Percentiles rank a stretch among this genome's conserved stretches.
These are phyloP conservation scores for Aspergillus flavus DNA, from an alignment of 2,329 filamentous ascomycete species.

Conservation along the genomic window DNA sequence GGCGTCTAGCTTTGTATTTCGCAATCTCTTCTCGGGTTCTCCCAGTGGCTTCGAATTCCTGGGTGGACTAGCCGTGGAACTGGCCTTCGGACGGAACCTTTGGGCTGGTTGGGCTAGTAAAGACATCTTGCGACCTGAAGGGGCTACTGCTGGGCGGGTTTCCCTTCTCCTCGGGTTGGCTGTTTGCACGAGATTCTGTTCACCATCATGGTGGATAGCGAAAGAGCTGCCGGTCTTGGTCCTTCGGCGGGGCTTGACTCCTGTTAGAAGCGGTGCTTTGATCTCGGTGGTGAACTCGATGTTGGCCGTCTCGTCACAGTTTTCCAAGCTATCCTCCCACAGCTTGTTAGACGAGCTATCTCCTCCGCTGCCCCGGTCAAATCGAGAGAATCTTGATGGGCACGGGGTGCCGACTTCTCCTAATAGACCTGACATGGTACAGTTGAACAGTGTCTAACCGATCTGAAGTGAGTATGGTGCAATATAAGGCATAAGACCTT, in stretches of 20 bases:
- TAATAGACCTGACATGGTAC: slow-evolving; percentile 29
- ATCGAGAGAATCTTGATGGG: slow-evolving; percentile 28
- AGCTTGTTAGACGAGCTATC: slow-evolving; percentile 26
- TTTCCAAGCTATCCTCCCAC: slow-evolving; percentile 27
- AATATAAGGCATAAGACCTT: neutral
- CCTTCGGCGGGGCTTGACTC: slow-evolving; percentile 32
- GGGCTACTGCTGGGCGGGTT: slow-evolving; percentile 13
- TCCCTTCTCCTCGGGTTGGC: slow-evolving; percentile 23
- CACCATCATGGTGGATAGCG: slow-evolving; percentile 42
- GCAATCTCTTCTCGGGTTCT: slow-evolving; percentile 9
- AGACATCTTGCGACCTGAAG: slow-evolving; percentile 32
- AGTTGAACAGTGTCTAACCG: neutral
- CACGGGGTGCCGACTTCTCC: slow-evolving; percentile 37
- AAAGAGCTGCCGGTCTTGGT: slow-evolving; percentile 33
- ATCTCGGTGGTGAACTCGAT: slow-evolving; percentile 48
- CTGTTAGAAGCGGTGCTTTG: slow-evolving; percentile 30
- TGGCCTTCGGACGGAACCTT: slow-evolving; percentile 39
- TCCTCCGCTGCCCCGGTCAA: slow-evolving; percentile 19
- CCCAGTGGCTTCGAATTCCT: slow-evolving; percentile 16
- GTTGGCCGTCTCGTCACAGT: slow-evolving; percentile 39
- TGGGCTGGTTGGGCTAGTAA: slow-evolving; percentile 45
- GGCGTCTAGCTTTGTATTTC: slow-evolving; percentile 11
- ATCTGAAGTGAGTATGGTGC: neutral
- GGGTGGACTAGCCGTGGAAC: slow-evolving; percentile 26
- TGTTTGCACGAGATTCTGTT: slow-evolving; percentile 15